Base-by-base conservation (phyloP, 2,329 filamentous ascomycete species). In the Magnaporthales sp. region DNA sequence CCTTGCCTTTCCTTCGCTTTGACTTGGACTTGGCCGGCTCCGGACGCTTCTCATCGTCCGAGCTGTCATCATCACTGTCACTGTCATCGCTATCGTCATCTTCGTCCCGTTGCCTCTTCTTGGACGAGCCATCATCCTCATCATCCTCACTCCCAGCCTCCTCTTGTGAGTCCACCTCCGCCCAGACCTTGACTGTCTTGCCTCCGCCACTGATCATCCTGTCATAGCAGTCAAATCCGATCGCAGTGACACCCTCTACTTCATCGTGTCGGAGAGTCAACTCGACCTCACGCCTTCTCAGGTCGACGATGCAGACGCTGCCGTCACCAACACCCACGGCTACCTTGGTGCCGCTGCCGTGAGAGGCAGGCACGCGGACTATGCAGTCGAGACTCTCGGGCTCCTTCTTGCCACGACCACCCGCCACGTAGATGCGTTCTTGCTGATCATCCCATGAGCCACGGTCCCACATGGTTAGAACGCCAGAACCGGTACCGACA, bases 391-490 rank as follows among this genome's bases (percentile, higher is more conserved):
- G 79, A 68, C 91, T 92, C 76, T 96, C 93, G 61, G 86, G 91
- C 46, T 65, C 63, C 9, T 87, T 89, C 65, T 67, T 69, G 24
- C 77, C 79, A 71, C 79, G 83, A 22, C 82, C 84, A 10, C 81
- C 78, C 70, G 92, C 89, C 9, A 97, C 87, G 63, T 91, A 87
- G 72, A 97, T 91, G 65, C 93, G 86, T 78, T 96, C 93, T 71
- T 96, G 91, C 75, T 97, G 92, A 75, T 98, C 94, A 73, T 96
- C 93, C 94, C 95, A 98, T 0, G 91, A 87, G 0, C 94, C 94
- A 71, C 90, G 90, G 77, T 99, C 94, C 93, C 95, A 99, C 7
- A 98, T 80, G 4, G 93, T 97, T 69, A 98, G 76, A 1, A 97
- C 87, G 3, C 95, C 95, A 58, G 86, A 89, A 22, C 87, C 89